Conservation (phyloP, 805 yeast species). For the Komagataella phaffii region DNA sequence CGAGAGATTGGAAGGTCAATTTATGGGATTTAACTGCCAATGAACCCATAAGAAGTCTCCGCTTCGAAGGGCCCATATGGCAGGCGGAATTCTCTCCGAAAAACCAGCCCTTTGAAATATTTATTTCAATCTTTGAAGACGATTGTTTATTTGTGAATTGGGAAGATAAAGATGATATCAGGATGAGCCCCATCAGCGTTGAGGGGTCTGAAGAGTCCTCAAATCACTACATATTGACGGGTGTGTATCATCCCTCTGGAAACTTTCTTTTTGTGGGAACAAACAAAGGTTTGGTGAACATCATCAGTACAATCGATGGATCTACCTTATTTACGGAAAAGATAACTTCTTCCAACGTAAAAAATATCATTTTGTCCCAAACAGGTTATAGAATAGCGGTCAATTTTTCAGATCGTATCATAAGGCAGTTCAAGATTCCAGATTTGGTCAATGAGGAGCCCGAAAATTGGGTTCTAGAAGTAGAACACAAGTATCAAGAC, state of each 20-base stretch:
- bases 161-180: slow-evolving; percentile 14
- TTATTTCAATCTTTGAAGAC: slow-evolving; percentile 57
- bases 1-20: slow-evolving; percentile 73
- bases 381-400: slow-evolving; percentile 52
- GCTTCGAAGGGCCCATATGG: slow-evolving; percentile 68
- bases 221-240: slow-evolving; percentile 33
- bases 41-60: slow-evolving; percentile 25
- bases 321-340: slow-evolving; percentile 19
- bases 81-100: slow-evolving; percentile 42
- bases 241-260: slow-evolving; percentile 40
- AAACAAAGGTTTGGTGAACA: slow-evolving; percentile 62
- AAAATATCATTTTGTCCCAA: slow-evolving; percentile 45
- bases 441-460: slow-evolving; percentile 14
- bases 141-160: slow-evolving; percentile 32
- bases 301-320: slow-evolving; percentile 22
- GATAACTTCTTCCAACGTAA: slow-evolving; percentile 59
- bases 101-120: slow-evolving; percentile 26
- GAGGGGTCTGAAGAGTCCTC: slow-evolving; percentile 7
- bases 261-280: slow-evolving; percentile 60
- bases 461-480: slow-evolving; percentile 36
- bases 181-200: neutral
- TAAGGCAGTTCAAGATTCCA: slow-evolving; percentile 46
- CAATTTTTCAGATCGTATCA: slow-evolving; percentile 67
- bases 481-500: slow-evolving; percentile 79
- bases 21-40: slow-evolving; percentile 60